Percentiles rank a stretch among this genome's conserved stretches.
These are phyloP conservation scores for Parachlorella kessleri DNA, from an alignment of 139 green algal genomes.

Conservation along the genomic window DNA sequence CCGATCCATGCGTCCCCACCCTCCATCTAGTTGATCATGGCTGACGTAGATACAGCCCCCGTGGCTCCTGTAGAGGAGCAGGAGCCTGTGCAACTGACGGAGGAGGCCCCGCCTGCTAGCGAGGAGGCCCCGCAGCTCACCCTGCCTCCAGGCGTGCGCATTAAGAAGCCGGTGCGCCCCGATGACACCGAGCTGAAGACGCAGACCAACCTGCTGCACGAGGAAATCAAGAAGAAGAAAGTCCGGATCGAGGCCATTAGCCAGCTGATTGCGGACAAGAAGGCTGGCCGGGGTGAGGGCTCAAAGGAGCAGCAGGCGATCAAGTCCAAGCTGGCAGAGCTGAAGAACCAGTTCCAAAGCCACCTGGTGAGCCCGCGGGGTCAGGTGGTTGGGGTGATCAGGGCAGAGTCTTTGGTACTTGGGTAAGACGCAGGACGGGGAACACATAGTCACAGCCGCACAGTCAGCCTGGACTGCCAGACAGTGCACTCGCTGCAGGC, in stretches of 20 bases:
- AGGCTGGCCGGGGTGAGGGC: constrained; percentile 11
- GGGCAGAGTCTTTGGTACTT: too few species aligned
- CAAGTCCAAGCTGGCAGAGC: constrained; percentile 41
- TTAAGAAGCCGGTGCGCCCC: constrained; percentile 18
- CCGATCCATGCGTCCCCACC: too few species aligned
- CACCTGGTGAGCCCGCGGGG: constrained; percentile 40
- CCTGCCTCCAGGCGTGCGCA: not conserved
- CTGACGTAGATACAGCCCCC: too few species aligned
- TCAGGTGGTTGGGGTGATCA: too few species aligned
- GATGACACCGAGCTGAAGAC: constrained; percentile 37
- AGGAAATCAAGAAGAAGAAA: constrained; percentile 44
- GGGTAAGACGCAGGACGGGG: too few species aligned
- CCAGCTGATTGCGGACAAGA: constrained; percentile 26
- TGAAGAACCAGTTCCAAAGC: constrained; percentile 33
- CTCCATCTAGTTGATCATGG: too few species aligned
- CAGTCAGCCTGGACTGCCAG: too few species aligned
- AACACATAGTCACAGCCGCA: too few species aligned
- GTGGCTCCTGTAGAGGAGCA: not conserved
- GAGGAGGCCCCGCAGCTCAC: not conserved
- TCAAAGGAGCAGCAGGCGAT: constrained; percentile 38
- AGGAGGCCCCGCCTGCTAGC: not conserved
- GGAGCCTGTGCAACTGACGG: not conserved
- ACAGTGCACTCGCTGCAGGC: too few species aligned
- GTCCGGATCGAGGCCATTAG: constrained; percentile 39
- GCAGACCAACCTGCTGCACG: constrained; percentile 31